phyloP scores from a whole-genome alignment of 169 alveolate genomes.

The Cryptosporidium baileyi region DNA sequence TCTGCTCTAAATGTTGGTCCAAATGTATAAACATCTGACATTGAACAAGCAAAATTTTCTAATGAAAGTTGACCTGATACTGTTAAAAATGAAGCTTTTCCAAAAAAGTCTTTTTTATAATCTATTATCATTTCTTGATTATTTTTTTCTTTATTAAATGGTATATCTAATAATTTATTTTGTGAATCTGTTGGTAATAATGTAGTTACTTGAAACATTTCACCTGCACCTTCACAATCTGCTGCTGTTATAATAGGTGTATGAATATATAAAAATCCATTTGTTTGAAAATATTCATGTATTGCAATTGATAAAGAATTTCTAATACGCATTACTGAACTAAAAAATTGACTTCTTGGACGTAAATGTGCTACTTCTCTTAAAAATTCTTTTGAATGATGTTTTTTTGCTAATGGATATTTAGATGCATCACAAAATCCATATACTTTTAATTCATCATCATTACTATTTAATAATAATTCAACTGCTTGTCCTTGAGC shows the following conservation, averaged over 20 bases:
- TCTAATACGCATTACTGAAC: constrained; percentile 93
- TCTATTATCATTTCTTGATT: constrained; percentile 79
- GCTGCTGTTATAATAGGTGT: constrained; percentile 98
- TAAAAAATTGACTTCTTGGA: constrained; percentile 94
- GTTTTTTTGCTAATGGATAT: constrained; percentile 94
- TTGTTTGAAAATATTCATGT: constrained; percentile 91
- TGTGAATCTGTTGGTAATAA: constrained; percentile 73
- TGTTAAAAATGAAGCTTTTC: constrained; percentile 93
- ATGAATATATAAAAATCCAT: constrained; percentile 95
- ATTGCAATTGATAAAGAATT: constrained; percentile 94
- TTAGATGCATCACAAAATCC: constrained; percentile 89
- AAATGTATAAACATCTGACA: constrained; percentile 97
- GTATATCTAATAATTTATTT: neutral
- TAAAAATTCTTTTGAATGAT: constrained; percentile 90
- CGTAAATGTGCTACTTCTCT: constrained; percentile 96
- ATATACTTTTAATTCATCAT: constrained; percentile 77
- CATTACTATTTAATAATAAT: constrained; percentile 74
- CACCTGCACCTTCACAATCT: constrained; percentile 99
- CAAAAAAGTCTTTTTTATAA: constrained; percentile 94
- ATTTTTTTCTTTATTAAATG: neutral
- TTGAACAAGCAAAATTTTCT: constrained; percentile 92
- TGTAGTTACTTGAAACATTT: constrained; percentile 97
- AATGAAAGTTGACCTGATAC: constrained; percentile 97
- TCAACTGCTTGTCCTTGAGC: constrained; percentile 90
- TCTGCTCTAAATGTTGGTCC: constrained; percentile 99